These are phyloP conservation scores for Cyclocybe cylindracea DNA, from an alignment of 768 basidiomycete genomes.

Conservation along the genomic window DNA sequence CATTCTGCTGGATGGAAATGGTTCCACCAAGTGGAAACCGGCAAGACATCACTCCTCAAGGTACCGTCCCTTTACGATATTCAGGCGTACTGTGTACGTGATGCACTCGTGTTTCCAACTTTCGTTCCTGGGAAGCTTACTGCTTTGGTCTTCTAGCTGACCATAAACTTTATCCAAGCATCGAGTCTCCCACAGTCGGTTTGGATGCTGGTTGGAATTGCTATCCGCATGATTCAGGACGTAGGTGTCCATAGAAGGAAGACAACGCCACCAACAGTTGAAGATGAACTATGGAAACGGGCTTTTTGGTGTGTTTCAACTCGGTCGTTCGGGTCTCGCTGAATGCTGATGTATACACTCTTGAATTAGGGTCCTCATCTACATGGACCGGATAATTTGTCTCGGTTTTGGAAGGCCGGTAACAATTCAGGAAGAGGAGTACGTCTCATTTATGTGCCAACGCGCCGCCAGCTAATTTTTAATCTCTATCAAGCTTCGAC, in stretches of 20 bases:
- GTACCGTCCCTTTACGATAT: constrained; percentile 68
- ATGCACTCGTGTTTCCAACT: neutral
- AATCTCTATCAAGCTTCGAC: constrained; percentile 50
- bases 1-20: constrained; percentile 57
- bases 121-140: neutral
- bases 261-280: constrained; percentile 33
- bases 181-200: constrained; percentile 50
- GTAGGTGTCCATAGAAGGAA: constrained; percentile 58
- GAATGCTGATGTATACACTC: neutral
- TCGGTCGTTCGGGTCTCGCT: neutral
- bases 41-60: constrained; percentile 53
- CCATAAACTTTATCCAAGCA: constrained; percentile 45
- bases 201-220: constrained; percentile 64
- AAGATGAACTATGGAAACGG: constrained; percentile 71
- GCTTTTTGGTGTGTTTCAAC: constrained; percentile 45
- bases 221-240: constrained; percentile 67
- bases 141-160: constrained; percentile 31
- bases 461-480: neutral
- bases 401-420: constrained; percentile 60
- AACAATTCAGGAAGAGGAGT: constrained; percentile 74
- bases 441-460: constrained; percentile 18
- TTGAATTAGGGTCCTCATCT: constrained; percentile 42
- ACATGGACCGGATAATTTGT: constrained; percentile 43
- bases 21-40: constrained; percentile 57
- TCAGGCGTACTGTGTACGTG: constrained; percentile 54